Evolutionary conservation across 345 rosid genomes (phyloP).

Genomic region (Nephelium lappaceum): DNA sequence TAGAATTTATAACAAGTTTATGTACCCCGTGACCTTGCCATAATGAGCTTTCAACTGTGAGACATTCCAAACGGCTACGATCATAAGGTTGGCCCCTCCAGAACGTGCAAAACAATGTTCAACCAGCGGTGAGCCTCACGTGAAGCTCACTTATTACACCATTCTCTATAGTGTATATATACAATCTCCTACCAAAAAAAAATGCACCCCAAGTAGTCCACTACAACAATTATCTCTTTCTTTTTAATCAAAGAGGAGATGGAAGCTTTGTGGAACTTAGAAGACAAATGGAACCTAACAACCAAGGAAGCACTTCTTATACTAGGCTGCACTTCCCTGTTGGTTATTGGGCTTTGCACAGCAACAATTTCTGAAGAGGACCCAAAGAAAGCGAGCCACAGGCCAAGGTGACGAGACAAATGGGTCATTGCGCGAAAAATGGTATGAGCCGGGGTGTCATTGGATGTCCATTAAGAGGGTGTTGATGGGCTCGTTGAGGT

Average conservation of each 20-base stretch:
- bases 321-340: slow-evolving; percentile 47
- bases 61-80: slow-evolving; percentile 29
- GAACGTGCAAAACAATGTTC: background rate
- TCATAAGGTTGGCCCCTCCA: background rate
- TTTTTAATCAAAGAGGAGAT: slow-evolving; percentile 26
- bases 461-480: slow-evolving; percentile 50
- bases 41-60: slow-evolving; percentile 27
- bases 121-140: slow-evolving; percentile 55
- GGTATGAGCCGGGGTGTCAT: slow-evolving; percentile 27
- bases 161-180: background rate
- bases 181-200: background rate
- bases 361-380: slow-evolving; percentile 43
- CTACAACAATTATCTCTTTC: no score
- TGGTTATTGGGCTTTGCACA: slow-evolving; percentile 47
- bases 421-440: background rate
- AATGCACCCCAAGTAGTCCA: background rate
- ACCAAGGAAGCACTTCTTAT: slow-evolving; percentile 53
- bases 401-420: slow-evolving; percentile 5
- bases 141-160: slow-evolving; percentile 34
- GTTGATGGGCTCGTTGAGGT: slow-evolving; percentile 61
- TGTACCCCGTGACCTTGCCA: slow-evolving; percentile 31
- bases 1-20: slow-evolving; percentile 16
- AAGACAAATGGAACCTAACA: slow-evolving; percentile 65
- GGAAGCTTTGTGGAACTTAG: slow-evolving; percentile 75
- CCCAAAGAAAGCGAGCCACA: slow-evolving; percentile 31